Conservation (phyloP, 768 basidiomycete genomes). For the Lactarius vividus region DNA sequence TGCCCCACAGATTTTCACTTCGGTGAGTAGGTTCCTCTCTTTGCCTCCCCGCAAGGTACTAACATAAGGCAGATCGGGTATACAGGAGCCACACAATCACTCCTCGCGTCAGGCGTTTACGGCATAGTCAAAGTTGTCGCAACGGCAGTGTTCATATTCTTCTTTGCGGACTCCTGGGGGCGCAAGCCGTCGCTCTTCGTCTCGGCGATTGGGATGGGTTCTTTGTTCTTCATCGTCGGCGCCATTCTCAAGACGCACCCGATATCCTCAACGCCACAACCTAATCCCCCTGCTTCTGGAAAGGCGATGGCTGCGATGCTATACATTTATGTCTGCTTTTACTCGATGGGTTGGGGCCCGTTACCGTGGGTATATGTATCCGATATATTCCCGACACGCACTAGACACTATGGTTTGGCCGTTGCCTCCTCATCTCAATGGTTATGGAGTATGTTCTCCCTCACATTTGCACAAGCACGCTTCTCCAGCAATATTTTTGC, state of each 20-base stretch:
- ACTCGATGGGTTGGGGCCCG: slow-evolving; percentile 86
- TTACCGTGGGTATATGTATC: slow-evolving; percentile 59
- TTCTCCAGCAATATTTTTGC: neutral
- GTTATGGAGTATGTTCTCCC: slow-evolving; percentile 64
- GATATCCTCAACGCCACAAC: slow-evolving; percentile 39
- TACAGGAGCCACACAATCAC: slow-evolving; percentile 51
- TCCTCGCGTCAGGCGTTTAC: slow-evolving; percentile 73
- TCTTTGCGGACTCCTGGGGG: slow-evolving; percentile 65
- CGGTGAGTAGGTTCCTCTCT: slow-evolving; percentile 39
- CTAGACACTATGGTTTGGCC: slow-evolving; percentile 76
- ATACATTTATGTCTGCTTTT: slow-evolving; percentile 86
- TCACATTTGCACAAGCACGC: neutral
- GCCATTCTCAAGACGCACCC: slow-evolving; percentile 80
- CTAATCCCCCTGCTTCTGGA: slow-evolving; percentile 44
- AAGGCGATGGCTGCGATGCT: slow-evolving; percentile 85
- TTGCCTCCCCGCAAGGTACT: neutral
- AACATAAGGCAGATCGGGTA: slow-evolving; percentile 55
- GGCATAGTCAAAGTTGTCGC: slow-evolving; percentile 65
- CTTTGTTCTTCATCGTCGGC: slow-evolving; percentile 78
- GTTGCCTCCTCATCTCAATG: slow-evolving; percentile 77
- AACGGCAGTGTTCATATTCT: slow-evolving; percentile 63
- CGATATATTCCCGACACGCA: slow-evolving; percentile 86
- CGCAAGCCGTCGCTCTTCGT: slow-evolving; percentile 69
- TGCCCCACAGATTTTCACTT: slow-evolving; percentile 68
- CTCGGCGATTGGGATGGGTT: slow-evolving; percentile 76